Conservation (phyloP, 306 rosid genomes). For the Pachyrhizus erosus region DNA sequence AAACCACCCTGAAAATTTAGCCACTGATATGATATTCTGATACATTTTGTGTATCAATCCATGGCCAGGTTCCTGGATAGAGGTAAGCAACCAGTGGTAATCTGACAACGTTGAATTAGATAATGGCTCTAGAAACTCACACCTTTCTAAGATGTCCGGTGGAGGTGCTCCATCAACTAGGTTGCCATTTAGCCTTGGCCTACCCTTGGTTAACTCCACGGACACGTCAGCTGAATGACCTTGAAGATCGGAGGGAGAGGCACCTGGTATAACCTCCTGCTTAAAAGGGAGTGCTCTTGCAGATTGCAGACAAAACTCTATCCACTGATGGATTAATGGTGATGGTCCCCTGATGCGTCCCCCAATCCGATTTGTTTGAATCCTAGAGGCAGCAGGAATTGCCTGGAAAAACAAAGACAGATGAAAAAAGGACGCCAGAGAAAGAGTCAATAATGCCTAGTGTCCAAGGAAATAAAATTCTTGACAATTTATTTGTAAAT, state of each 20-base stretch:
- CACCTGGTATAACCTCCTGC: slow-evolving; percentile 92
- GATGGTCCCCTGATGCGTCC: slow-evolving; percentile 91
- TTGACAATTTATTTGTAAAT: slow-evolving; percentile 13
- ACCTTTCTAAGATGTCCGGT: slow-evolving; percentile 62
- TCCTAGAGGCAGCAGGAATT: slow-evolving; percentile 73
- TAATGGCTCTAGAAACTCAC: slow-evolving; percentile 90
- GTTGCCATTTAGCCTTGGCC: slow-evolving; percentile 80
- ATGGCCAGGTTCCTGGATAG: slow-evolving; percentile 54
- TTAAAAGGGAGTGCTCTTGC: slow-evolving; percentile 83
- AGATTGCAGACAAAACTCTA: slow-evolving; percentile 92
- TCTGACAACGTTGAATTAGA: slow-evolving; percentile 62
- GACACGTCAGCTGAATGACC: slow-evolving; percentile 48
- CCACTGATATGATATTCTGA: slow-evolving; percentile 42
- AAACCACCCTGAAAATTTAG: slow-evolving; percentile 48
- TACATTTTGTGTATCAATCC: slow-evolving; percentile 52
- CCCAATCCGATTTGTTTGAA: slow-evolving; percentile 69
- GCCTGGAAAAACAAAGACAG: slow-evolving; percentile 55
- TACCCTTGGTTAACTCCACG: slow-evolving; percentile 64
- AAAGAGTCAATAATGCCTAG: background rate
- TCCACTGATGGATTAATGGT: slow-evolving; percentile 88
- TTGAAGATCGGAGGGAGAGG: slow-evolving; percentile 71
- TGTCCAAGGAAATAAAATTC: slow-evolving; percentile 9
- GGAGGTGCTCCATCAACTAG: slow-evolving; percentile 84
- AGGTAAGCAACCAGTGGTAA: slow-evolving; percentile 66
- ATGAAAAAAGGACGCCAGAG: background rate